Evolutionary conservation across 202 grass and related monocot genomes (phyloP).

Genomic region (Saccharum hybrid): DNA sequence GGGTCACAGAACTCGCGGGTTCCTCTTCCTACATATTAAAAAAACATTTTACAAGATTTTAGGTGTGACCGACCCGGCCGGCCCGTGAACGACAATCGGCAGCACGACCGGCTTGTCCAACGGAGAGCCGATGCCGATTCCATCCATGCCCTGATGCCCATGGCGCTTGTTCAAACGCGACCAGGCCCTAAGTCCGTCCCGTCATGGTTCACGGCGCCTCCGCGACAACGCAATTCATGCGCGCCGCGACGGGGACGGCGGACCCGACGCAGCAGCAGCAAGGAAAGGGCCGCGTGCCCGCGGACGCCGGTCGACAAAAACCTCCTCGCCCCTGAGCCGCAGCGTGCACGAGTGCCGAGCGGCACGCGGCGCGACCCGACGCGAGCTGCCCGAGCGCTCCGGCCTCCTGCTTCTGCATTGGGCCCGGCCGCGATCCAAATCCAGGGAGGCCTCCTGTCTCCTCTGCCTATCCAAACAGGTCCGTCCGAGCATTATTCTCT

Average conservation of each 20-base stretch:
- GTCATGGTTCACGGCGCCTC: not conserved
- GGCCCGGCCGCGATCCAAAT: not conserved
- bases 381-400: not conserved
- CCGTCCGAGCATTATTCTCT: not conserved
- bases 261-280: not conserved
- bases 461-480: not conserved
- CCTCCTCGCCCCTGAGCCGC: not conserved
- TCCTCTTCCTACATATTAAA: too few species aligned
- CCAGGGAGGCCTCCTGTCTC: not conserved
- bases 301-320: not conserved
- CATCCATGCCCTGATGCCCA: too few species aligned
- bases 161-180: too few species aligned
- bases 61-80: too few species aligned
- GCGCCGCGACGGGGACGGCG: not conserved
- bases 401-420: not conserved
- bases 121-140: too few species aligned
- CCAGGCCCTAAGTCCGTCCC: too few species aligned
- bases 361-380: too few species aligned
- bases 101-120: too few species aligned
- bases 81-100: too few species aligned
- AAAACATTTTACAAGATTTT: too few species aligned
- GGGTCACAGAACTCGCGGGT: too few species aligned
- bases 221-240: not conserved
- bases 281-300: not conserved
- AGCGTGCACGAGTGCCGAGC: too few species aligned